Percentiles rank a stretch among this genome's conserved stretches.
These are phyloP conservation scores for Populus pruinosa DNA, from an alignment of 345 rosid species.

Conservation along the genomic window DNA sequence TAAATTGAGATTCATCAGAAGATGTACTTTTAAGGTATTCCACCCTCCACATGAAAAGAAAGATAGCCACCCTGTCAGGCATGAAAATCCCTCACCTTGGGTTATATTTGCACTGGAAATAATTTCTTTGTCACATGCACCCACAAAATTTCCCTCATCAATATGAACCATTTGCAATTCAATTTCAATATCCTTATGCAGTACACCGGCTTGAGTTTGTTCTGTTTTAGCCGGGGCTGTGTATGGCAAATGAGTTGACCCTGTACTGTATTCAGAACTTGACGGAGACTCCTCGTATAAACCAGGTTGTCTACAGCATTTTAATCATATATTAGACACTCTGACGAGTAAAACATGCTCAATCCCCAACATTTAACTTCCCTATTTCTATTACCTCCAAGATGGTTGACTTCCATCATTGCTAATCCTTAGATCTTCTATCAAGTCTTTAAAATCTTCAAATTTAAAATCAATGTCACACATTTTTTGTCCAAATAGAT, in stretches of 20 bases:
- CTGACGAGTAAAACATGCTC: slow-evolving; percentile 13
- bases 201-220: slow-evolving; percentile 37
- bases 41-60: not conserved
- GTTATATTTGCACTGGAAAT: slow-evolving; percentile 33
- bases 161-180: slow-evolving; percentile 20
- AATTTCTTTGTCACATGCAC: slow-evolving; percentile 39
- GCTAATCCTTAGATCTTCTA: slow-evolving; percentile 57
- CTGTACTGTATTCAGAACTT: slow-evolving; percentile 87
- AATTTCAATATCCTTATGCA: slow-evolving; percentile 35
- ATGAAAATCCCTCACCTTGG: slow-evolving; percentile 41
- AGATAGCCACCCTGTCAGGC: slow-evolving; percentile 1
- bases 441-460: slow-evolving; percentile 66
- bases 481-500: slow-evolving; percentile 40
- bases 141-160: slow-evolving; percentile 23
- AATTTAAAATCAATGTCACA: slow-evolving; percentile 62
- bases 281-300: slow-evolving; percentile 74
- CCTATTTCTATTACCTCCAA: slow-evolving; percentile 58
- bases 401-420: slow-evolving; percentile 60
- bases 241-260: slow-evolving; percentile 54
- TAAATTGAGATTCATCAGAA: slow-evolving; percentile 19
- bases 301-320: slow-evolving; percentile 64
- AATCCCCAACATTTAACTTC: not conserved
- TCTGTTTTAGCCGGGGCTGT: slow-evolving; percentile 41
- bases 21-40: not conserved
- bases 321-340: slow-evolving; percentile 18